These are phyloP conservation scores for Priceomyces haplophilus DNA, from an alignment of 805 yeast species.

Conservation along the genomic window DNA sequence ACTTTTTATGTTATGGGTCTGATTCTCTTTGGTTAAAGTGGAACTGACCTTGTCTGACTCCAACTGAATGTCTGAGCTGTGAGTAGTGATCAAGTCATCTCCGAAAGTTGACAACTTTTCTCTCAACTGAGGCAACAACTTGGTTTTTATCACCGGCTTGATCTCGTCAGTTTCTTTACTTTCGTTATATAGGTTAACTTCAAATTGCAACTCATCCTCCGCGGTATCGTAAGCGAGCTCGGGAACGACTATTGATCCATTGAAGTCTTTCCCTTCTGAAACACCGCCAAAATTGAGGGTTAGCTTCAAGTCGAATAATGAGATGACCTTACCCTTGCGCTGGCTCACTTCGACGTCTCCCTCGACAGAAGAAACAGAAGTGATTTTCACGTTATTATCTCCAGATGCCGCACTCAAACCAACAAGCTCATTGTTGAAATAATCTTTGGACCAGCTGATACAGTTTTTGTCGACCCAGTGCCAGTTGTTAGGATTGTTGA, in stretches of 20 bases:
- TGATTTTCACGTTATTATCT: conserved; percentile 34
- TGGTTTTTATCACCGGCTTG: conserved; percentile 45
- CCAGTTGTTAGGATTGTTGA: conserved; percentile 97
- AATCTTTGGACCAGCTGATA: conserved; percentile 81
- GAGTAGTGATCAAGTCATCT: conserved; percentile 64
- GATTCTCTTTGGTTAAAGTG: conserved; percentile 47
- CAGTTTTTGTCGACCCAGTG: conserved; percentile 99
- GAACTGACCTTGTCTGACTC: conserved; percentile 44
- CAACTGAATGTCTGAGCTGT: conserved; percentile 87
- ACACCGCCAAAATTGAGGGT: conserved; percentile 56
- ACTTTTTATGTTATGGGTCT: conserved; percentile 19
- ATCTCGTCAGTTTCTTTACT: conserved; percentile 47
- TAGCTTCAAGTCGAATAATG: conserved; percentile 77
- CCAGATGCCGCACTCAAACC: conserved; percentile 42
- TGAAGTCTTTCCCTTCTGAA: conserved; percentile 33
- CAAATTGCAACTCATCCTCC: conserved; percentile 81
- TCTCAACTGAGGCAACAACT: conserved; percentile 71
- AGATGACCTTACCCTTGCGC: conserved; percentile 93
- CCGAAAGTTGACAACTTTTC: conserved; percentile 64
- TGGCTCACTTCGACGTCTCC: conserved; percentile 98
- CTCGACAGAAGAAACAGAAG: conserved; percentile 58
- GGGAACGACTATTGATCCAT: conserved; percentile 80
- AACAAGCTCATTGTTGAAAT: conserved; percentile 61
- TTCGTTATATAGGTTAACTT: conserved; percentile 62
- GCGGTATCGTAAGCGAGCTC: conserved; percentile 93